Percentiles rank a stretch among this genome's conserved stretches.
Evolutionary conservation across 169 alveolate species (phyloP).

Genomic region (Blepharisma undulans): DNA sequence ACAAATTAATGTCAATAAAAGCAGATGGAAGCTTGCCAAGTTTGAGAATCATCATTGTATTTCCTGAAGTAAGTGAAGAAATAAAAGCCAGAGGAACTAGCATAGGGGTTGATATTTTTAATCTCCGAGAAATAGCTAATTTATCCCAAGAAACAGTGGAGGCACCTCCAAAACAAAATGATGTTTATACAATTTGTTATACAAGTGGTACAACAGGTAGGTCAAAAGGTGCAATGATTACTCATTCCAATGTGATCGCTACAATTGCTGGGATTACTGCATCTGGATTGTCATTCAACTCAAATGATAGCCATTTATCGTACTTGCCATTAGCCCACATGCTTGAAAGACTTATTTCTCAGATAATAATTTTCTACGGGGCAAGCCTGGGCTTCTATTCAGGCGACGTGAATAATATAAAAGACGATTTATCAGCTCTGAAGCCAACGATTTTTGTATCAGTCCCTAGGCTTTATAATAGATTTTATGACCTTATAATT

Average conservation of each 20-base stretch:
- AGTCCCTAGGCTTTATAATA: constrained; percentile 85
- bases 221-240: constrained; percentile 97
- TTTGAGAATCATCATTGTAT: constrained; percentile 35
- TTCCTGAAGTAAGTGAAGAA: constrained; percentile 42
- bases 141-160: constrained; percentile 32
- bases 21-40: constrained; percentile 41
- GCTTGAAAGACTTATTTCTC: constrained; percentile 79
- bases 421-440: constrained; percentile 81
- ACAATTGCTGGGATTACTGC: constrained; percentile 57
- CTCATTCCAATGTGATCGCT: constrained; percentile 87
- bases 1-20: constrained; percentile 42
- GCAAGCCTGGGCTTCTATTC: constrained; percentile 76
- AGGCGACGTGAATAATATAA: constrained; percentile 81
- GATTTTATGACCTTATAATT: constrained; percentile 70
- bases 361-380: constrained; percentile 56
- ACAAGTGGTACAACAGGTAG: constrained; percentile 98
- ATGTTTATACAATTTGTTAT: constrained; percentile 90
- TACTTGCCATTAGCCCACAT: constrained; percentile 90
- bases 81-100: constrained; percentile 20
- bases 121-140: constrained; percentile 30
- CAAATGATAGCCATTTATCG: constrained; percentile 77
- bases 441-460: constrained; percentile 87
- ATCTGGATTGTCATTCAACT: constrained; percentile 40
- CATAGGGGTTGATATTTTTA: constrained; percentile 38
- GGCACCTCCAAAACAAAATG: constrained; percentile 72